Percentiles rank a stretch among this genome's conserved stretches.
phyloP scores from a whole-genome alignment of 2,329 filamentous ascomycete genomes.

The Microdochium trichocladiopsis region DNA sequence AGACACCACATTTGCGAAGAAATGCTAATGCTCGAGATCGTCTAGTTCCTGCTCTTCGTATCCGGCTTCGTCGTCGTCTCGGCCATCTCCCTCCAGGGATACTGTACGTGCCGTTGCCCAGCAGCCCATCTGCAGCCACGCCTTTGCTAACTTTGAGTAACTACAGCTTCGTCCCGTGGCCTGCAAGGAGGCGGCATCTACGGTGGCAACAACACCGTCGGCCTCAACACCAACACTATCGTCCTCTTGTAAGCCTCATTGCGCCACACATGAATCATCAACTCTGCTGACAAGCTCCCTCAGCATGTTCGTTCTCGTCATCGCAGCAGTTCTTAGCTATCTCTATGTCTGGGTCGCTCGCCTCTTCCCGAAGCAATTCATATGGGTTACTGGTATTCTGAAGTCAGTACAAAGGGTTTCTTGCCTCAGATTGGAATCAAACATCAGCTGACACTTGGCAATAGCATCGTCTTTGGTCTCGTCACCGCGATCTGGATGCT shows the following conservation, averaged over 20 bases:
- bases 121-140: no score
- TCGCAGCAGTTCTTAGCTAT: conserved; percentile 70
- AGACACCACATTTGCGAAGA: background rate
- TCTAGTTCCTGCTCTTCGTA: conserved; percentile 61
- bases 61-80: conserved; percentile 71
- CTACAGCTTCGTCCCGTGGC: conserved; percentile 40
- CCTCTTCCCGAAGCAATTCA: conserved; percentile 79
- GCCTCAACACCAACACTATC: conserved; percentile 75
- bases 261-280: conserved; percentile 5
- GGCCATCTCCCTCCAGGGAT: conserved; percentile 68
- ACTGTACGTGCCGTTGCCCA: conserved; percentile 34
- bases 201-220: conserved; percentile 54
- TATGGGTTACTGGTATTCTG: conserved; percentile 86
- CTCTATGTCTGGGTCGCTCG: conserved; percentile 71
- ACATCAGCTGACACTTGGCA: background rate
- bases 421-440: background rate
- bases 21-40: conserved; percentile 2
- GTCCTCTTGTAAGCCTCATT: conserved; percentile 54
- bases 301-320: conserved; percentile 59
- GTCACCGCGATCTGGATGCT: conserved; percentile 85
- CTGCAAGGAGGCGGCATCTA: conserved; percentile 71
- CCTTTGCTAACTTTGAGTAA: no score
- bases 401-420: conserved; percentile 37
- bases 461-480: conserved; percentile 64
- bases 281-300: background rate